Percentiles rank a stretch among this genome's conserved stretches.
phyloP scores from a whole-genome alignment of 306 rosid genomes.

The Cicer pinnatifidum region DNA sequence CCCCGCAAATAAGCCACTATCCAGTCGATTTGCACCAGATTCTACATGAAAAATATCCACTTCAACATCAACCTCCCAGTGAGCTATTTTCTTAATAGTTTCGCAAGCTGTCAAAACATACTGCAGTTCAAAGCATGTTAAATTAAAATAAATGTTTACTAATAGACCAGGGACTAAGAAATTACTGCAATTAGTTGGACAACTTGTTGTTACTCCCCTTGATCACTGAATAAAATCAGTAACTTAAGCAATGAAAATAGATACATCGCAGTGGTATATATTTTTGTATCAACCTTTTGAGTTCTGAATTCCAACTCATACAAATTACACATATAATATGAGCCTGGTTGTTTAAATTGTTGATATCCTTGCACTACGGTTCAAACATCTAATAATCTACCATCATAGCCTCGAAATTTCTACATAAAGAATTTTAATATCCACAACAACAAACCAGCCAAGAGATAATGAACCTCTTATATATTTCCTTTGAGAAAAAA shows the following conservation, averaged over 20 bases:
- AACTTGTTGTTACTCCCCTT: slow-evolving; percentile 12
- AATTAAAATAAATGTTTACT: slow-evolving; percentile 39
- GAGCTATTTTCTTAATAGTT: slow-evolving; percentile 76
- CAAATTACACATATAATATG: slow-evolving; percentile 7
- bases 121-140: slow-evolving; percentile 57
- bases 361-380: not conserved
- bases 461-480: slow-evolving; percentile 12
- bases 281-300: not conserved
- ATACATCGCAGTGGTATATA: not conserved
- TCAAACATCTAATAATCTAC: slow-evolving; percentile 15
- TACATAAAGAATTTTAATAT: slow-evolving; percentile 21
- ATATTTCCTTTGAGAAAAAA: slow-evolving; percentile 25
- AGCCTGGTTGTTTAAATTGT: not conserved
- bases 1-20: slow-evolving; percentile 74
- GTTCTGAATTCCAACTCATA: slow-evolving; percentile 4
- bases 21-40: slow-evolving; percentile 70
- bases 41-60: slow-evolving; percentile 79
- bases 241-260: slow-evolving; percentile 8
- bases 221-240: slow-evolving; percentile 2
- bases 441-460: not conserved
- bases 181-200: slow-evolving; percentile 26
- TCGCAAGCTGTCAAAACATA: slow-evolving; percentile 74
- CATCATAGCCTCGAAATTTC: slow-evolving; percentile 3
- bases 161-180: slow-evolving; percentile 14
- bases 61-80: slow-evolving; percentile 96